Evolutionary conservation across 805 yeast species (phyloP), one percentile per base, ranked within the genome.

Genomic region (Spathaspora hagerdaliae): DNA sequence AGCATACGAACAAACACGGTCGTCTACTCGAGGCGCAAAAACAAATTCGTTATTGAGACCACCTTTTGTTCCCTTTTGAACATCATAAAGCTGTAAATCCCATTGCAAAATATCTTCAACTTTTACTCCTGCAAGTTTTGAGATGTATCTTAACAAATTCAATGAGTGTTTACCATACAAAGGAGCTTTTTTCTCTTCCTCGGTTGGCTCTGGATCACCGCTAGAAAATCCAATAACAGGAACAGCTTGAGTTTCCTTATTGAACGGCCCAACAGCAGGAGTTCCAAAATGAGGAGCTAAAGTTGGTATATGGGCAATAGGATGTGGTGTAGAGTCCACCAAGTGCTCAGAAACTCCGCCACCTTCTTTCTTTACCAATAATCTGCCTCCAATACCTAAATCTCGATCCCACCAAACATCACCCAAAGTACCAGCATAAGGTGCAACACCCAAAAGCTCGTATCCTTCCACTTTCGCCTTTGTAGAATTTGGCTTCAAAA

Each of bases 251-350:
- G 85, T 84, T 61, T 88, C 96, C 45, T 68, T 71, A 67, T 89
- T 87, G 67, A 83, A 86, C 6, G 91, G 91, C 7, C 84, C 84
- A 24, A 65, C 57, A 2, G 89, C 74, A 6, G 82, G 82, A 7
- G 63, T 69, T 39, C 96, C 96, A 61, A 88, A 89, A 67, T 88
- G 96, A 3, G 91, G 91, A 6, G 96, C 96, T 58, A 89, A 72
- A 1, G 92, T 77, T 5, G 96, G 95, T 44, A 88, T 85, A 54
- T 82, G 82, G 11, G 91, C 96, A 55, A 88, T 77, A 51, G 88
- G 87, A 51, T 73, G 75, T 12, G 86, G 85, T 1, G 84, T 66
- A 5, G 85, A 79, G 58, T 76, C 77, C 33, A 82, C 75, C 54
- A 81, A 60, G 46, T 67, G 69, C 7, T 76, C 62, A 7, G 55